Evolutionary conservation across 495 filamentous ascomycete genomes (phyloP), one percentile per base, ranked within the genome.

Genomic region (Letharia lupina): DNA sequence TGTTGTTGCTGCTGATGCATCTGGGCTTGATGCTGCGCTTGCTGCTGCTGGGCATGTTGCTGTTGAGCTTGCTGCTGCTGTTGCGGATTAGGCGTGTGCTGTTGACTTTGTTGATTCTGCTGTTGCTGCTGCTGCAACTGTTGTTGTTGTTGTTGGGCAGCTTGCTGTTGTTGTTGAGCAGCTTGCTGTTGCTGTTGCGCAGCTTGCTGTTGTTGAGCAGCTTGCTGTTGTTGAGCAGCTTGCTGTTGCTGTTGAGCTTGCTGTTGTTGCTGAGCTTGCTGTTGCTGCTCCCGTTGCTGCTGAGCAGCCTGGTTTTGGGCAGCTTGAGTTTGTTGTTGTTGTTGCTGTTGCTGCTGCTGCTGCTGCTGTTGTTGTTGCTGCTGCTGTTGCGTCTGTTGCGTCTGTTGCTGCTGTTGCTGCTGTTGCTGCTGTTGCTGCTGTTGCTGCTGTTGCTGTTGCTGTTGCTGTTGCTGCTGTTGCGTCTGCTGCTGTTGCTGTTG

Each of bases 231-330:
- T 44, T 75, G 75, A n/a, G n/a, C n/a, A n/a, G 72, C 68, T 61
- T 80, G 80, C 54, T 80, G 78, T 39, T 70, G 72, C 75, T 57
- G 68, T n/a, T n/a, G n/a, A n/a, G n/a, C n/a, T n/a, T n/a, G n/a
- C n/a, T n/a, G 66, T 48, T 69, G 65, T 44, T 70, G 74, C 44
- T 75, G 75, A n/a, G 72, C 68, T 61, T 80, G 80, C 54, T 80
- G 78, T 39, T 70, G 72, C 75, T 57, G 68, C 61, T 64, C 59
- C 13, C 57, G 68, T 61, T 75, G 77, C 18, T 71, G 64, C 31
- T 66, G 64, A 56, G 52, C 52, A 15, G 23, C 48, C 9, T 52
- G 48, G n/a, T 52, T 23, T 23, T 44, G 56, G 35, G 58, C 52
- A 50, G 64, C 45, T 48, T 48, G 45, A n/a, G 18, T 48, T n/a